These are phyloP conservation scores for Penicillium angulare DNA, from an alignment of 495 filamentous ascomycete genomes.

Conservation along the genomic window DNA sequence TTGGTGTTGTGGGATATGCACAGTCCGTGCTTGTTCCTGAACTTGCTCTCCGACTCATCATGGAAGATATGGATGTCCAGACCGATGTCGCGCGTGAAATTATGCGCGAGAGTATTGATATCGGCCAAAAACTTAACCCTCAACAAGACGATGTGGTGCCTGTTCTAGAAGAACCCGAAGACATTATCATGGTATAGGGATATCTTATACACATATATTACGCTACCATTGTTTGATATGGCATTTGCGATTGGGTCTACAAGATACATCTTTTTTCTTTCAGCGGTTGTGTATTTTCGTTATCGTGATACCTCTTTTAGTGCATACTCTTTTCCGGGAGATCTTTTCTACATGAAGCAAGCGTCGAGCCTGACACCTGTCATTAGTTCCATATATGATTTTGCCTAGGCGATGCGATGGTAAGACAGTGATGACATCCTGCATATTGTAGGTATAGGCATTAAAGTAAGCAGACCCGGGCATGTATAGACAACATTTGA, in stretches of 20 bases:
- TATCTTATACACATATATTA: neutral
- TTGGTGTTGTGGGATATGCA: constrained; percentile 72
- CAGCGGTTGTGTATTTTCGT: constrained; percentile 16
- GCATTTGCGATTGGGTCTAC: neutral
- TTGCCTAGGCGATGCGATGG: too few species aligned
- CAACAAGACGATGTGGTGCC: constrained; percentile 58
- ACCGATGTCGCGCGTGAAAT: constrained; percentile 65
- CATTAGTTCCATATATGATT: too few species aligned
- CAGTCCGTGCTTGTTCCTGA: constrained; percentile 88
- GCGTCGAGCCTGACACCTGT: too few species aligned
- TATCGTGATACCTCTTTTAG: constrained; percentile 3
- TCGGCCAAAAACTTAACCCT: constrained; percentile 76
- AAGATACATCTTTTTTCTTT: neutral
- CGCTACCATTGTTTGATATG: neutral
- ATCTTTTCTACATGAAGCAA: too few species aligned
- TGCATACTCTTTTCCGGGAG: neutral
- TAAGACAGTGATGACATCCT: too few species aligned
- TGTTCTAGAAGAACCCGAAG: too few species aligned
- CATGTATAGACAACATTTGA: too few species aligned
- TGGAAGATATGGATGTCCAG: constrained; percentile 76
- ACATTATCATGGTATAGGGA: too few species aligned
- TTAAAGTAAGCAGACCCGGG: too few species aligned
- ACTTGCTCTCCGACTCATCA: constrained; percentile 70
- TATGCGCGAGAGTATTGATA: constrained; percentile 67
- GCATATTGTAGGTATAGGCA: too few species aligned